Percentiles rank a stretch among this genome's conserved stretches.
phyloP scores from a whole-genome alignment of 352 stramenopile genomes.

The Phytophthora colocasiae region DNA sequence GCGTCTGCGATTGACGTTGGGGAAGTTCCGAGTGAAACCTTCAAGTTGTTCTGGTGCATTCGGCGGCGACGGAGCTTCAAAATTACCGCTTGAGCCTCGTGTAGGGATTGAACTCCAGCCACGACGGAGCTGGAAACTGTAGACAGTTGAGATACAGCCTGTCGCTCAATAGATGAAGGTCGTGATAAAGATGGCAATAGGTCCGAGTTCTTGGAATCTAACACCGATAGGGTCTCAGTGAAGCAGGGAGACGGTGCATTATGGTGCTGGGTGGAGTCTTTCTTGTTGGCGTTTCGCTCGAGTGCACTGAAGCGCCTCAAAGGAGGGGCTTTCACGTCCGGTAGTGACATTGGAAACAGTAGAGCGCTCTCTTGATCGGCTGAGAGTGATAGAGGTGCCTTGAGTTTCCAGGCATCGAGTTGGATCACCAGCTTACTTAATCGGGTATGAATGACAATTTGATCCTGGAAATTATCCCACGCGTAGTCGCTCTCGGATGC shows the following conservation, averaged over 20 bases:
- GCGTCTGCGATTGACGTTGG: conserved; percentile 17
- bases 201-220: conserved; percentile 6
- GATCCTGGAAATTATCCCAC: conserved; percentile 76
- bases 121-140: not conserved
- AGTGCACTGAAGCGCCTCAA: conserved; percentile 70
- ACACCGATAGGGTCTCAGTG: not conserved
- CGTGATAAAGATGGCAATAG: conserved; percentile 7
- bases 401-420: conserved; percentile 43
- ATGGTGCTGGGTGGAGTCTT: conserved; percentile 4
- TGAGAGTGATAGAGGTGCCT: not conserved
- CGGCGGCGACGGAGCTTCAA: conserved; percentile 41
- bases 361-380: conserved; percentile 3
- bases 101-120: conserved; percentile 33
- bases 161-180: conserved; percentile 10
- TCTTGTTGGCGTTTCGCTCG: conserved; percentile 30
- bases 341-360: conserved; percentile 38
- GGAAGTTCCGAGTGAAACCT: not conserved
- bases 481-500: conserved; percentile 53
- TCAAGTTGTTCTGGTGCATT: conserved; percentile 6
- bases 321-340: conserved; percentile 49
- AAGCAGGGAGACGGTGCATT: conserved; percentile 4
- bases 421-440: conserved; percentile 54
- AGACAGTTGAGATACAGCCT: not conserved
- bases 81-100: conserved; percentile 49
- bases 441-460: conserved; percentile 66